These are phyloP conservation scores for Emmonsia crescens DNA, from an alignment of 2,329 filamentous ascomycete genomes.

Conservation along the genomic window DNA sequence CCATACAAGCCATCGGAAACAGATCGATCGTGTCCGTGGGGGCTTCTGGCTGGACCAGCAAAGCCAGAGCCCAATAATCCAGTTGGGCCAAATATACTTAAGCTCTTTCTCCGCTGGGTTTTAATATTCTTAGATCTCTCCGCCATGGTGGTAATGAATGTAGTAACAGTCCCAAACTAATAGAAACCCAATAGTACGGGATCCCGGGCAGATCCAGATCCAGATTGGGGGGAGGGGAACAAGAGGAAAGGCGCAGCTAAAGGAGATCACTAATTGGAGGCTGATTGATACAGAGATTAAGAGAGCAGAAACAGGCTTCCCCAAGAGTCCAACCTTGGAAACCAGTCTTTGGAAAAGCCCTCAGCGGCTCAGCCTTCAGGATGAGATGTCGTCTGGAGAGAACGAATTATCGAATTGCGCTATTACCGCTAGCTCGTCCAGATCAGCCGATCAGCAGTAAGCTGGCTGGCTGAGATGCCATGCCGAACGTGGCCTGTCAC, in stretches of 20 bases:
- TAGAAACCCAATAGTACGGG: neutral
- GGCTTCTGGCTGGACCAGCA: neutral
- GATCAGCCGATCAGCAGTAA: constrained; percentile 1
- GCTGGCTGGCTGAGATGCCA: constrained; percentile 2
- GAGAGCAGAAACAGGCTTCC: neutral
- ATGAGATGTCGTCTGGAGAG: neutral
- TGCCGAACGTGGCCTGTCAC: neutral
- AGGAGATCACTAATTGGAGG: neutral
- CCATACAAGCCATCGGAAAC: constrained; percentile 27
- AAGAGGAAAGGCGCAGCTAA: neutral
- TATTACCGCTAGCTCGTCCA: neutral
- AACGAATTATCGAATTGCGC: neutral
- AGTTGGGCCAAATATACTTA: constrained; percentile 21
- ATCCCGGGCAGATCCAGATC: neutral
- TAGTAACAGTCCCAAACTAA: neutral
- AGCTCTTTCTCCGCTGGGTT: constrained; percentile 24
- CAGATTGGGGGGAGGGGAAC: neutral
- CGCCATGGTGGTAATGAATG: constrained; percentile 12
- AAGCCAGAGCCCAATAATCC: constrained; percentile 9
- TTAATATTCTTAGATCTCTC: constrained; percentile 11
- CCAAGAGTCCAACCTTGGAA: neutral
- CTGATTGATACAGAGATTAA: neutral
- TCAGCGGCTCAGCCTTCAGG: neutral
- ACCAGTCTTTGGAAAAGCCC: neutral
- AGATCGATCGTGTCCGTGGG: constrained; percentile 23